A percentile compares a stretch with the other conserved stretches of the same genome.
These are phyloP conservation scores for Pestalotiopsis sp. DNA, from an alignment of 2,329 filamentous ascomycete genomes.

Conservation along the genomic window DNA sequence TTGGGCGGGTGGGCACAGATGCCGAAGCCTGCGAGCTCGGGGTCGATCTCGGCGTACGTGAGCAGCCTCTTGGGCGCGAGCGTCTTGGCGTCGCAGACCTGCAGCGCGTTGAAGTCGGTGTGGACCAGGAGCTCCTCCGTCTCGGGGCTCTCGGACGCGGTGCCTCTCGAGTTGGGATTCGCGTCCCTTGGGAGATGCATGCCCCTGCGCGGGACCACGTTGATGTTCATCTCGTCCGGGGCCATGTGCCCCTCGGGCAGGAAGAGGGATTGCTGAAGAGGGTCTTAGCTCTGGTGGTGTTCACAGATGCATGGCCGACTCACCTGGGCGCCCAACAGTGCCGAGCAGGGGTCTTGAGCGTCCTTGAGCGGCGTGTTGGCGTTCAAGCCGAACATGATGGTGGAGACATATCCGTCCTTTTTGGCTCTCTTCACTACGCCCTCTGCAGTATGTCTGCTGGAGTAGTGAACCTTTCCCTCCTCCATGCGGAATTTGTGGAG, in stretches of 20 bases:
- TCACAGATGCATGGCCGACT: background rate
- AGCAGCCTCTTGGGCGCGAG: constrained; percentile 19
- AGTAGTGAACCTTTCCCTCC: constrained; percentile 15
- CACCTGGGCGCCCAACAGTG: constrained; percentile 18
- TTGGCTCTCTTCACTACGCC: constrained; percentile 17
- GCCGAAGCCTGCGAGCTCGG: constrained; percentile 17
- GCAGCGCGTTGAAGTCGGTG: constrained; percentile 19
- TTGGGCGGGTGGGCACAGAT: constrained; percentile 21
- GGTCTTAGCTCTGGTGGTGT: background rate
- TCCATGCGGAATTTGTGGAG: constrained; percentile 19
- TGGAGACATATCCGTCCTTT: constrained; percentile 15
- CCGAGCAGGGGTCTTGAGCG: constrained; percentile 18
- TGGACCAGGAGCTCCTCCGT: constrained; percentile 18
- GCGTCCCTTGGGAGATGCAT: constrained; percentile 17
- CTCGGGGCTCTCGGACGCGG: constrained; percentile 7
- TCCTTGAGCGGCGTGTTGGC: constrained; percentile 18
- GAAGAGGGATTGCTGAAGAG: constrained; percentile 17
- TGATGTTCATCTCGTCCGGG: constrained; percentile 17
- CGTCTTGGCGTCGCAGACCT: constrained; percentile 19
- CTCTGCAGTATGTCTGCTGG: constrained; percentile 18
- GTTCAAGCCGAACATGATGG: constrained; percentile 17
- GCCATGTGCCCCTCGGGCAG: constrained; percentile 8
- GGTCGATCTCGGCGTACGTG: constrained; percentile 21
- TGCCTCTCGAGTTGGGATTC: constrained; percentile 16
- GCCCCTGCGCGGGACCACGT: constrained; percentile 17